Evolutionary conservation across 2,329 filamentous ascomycete genomes (phyloP).

Genomic region (Chrysosporium keratinophilum): DNA sequence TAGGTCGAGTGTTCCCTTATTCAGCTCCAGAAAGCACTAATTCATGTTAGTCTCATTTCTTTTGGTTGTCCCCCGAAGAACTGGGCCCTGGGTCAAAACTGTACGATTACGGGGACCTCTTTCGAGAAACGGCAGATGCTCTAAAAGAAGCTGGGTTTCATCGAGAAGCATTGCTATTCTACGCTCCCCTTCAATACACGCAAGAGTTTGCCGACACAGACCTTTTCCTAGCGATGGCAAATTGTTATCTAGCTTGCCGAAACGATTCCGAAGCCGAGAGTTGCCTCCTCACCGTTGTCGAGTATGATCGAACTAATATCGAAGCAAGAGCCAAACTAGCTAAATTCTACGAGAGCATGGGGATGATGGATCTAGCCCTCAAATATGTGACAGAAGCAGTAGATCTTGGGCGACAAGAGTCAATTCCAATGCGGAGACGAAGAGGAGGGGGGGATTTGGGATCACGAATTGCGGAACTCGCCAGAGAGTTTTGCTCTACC

Average conservation of each 20-base stretch:
- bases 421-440: slow-evolving; percentile 25
- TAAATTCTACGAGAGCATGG: slow-evolving; percentile 69
- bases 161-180: slow-evolving; percentile 50
- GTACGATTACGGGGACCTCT: slow-evolving; percentile 64
- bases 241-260: slow-evolving; percentile 57
- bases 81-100: slow-evolving; percentile 42
- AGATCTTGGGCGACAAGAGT: slow-evolving; percentile 44
- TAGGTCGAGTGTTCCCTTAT: slow-evolving; percentile 33
- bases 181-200: slow-evolving; percentile 42
- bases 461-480: slow-evolving; percentile 33
- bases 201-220: slow-evolving; percentile 39
- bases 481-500: slow-evolving; percentile 28
- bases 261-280: slow-evolving; percentile 62
- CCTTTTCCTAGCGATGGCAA: slow-evolving; percentile 42
- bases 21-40: neutral
- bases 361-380: slow-evolving; percentile 64
- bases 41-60: slow-evolving; percentile 50
- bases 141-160: slow-evolving; percentile 44
- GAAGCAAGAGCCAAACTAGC: slow-evolving; percentile 70
- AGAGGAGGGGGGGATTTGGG: slow-evolving; percentile 9
- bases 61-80: slow-evolving; percentile 58
- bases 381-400: slow-evolving; percentile 67
- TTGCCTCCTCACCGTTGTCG: slow-evolving; percentile 63
- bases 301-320: slow-evolving; percentile 60
- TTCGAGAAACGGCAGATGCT: slow-evolving; percentile 57